Base-by-base conservation (phyloP, 1,284 basidiomycete species). In the Amylostereum chailletii region DNA sequence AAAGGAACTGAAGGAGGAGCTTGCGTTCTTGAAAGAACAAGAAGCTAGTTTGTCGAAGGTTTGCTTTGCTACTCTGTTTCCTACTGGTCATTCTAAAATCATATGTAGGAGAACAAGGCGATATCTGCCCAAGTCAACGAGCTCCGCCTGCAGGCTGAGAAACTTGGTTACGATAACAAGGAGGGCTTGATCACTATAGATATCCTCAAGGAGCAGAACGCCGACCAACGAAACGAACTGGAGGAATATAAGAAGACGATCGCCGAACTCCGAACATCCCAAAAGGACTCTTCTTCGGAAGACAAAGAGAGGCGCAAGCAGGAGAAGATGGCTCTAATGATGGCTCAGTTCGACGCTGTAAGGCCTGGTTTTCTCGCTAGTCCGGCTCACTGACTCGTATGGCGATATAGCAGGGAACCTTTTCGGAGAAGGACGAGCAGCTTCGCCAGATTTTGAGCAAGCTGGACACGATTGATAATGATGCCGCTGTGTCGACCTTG, bases 301-400 rank as follows among this genome's bases (percentile, higher is more conserved):
- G 95, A 95, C 64, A 98, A 96, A 72, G 95, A 99, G 75, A 95
- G 93, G 75, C 85, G 92, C 67, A 99, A 98, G 70, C 94, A 96
- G 61, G 95, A 98, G 72, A 96, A 96, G 78, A 93, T 99, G 88
- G 94, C 91, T n/a, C 76, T 95, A 58, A 96, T 99, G 93, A 97
- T 99, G 94, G 92, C 94, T 54, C 95, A 96, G 68, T 96, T 99
- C 61, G 94, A 94, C 71, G 81, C 88, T 58, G 93, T 94, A 60
- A 62, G 84, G 60, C 34, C 32, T 33, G 29, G 42, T 48, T 58
- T 29, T 7, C 27, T 26, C 39, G 5, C 29, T 34, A 10, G 36
- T 7, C 19, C 41, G 52, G 31, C 53, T 45, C 31, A 37, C 36
- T 32, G 29, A 34, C 9, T 32, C 43, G 41, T 45, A 10, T 47